Base-by-base conservation (phyloP, 192 early-diverging fungal species). In the Umbelopsis sp. region DNA sequence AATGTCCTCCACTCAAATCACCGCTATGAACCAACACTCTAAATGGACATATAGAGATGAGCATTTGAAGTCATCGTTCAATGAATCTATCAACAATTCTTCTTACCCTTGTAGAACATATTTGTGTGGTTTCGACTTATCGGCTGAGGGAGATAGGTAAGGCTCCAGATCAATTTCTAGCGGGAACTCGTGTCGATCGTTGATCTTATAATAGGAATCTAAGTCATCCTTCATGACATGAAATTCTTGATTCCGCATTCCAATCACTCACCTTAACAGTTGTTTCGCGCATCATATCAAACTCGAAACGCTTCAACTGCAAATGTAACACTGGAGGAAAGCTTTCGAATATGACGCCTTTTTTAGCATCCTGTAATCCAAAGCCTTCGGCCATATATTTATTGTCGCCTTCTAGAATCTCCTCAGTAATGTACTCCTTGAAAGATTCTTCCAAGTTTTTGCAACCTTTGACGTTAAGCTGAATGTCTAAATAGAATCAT, bases 301-400 rank as follows among this genome's bases (percentile, higher is more conserved):
- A 99, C 80, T 99, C 98, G 74, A 98, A 99, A 20, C 97, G 88
- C 81, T 98, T 98, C 73, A 99, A 82, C 75, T 98, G 98, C 65
- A 99, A 79, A 74, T 98, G 96, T 45, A 99, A 79, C 21, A 99
- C 95, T 9, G 94, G 96, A 44, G 98, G 98, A 68, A 98, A 93
- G 25, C 82, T 82, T 75, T 92, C 88, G 73, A 99, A 99, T 8
- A 95, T 94, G 36, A 98, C 96, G 29, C 98, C 96, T 80, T 98
- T 98, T 68, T 91, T 93, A 16, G 98, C 97, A 74, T 95, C 93
- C 74, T 97, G 97, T 62, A 98, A 83, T 2, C 96, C 98, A 80
- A 89, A 83, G 6, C 94, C 95, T 79, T 99, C 96, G n/a, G 96
- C 94, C 73, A 84, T 79, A 72, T 99, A 99, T 82, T 92, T 93